These are phyloP conservation scores for Boletus subcaerulescens DNA, from an alignment of 768 basidiomycete genomes.

Conservation along the genomic window DNA sequence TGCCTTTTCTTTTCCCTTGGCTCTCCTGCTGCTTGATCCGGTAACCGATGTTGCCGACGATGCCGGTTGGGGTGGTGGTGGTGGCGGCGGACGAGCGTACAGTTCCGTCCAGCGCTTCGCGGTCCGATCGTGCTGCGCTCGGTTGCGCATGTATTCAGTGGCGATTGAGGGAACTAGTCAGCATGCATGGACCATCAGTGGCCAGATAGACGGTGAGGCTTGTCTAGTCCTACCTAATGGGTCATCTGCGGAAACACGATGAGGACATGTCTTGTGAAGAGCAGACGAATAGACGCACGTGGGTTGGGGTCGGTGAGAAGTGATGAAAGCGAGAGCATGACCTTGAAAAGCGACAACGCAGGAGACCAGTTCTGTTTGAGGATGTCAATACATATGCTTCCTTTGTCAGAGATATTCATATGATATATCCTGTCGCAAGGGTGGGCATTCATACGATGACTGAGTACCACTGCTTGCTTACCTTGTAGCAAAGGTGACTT, in stretches of 20 bases:
- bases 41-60: constrained; percentile 10
- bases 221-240: constrained; percentile 52
- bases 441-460: background rate
- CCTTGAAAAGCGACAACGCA: constrained; percentile 90
- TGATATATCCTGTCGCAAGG: constrained; percentile 68
- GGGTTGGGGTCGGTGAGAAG: constrained; percentile 94
- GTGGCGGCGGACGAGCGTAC: constrained; percentile 57
- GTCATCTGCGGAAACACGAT: constrained; percentile 47
- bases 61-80: constrained; percentile 18
- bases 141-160: constrained; percentile 61
- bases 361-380: constrained; percentile 95
- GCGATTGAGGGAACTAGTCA: constrained; percentile 66
- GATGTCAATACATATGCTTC: constrained; percentile 84
- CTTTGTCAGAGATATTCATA: constrained; percentile 83
- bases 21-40: constrained; percentile 14
- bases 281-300: constrained; percentile 45
- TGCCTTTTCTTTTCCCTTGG: constrained; percentile 38
- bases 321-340: constrained; percentile 89
- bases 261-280: background rate
- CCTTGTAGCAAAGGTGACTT: constrained; percentile 73
- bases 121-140: constrained; percentile 68
- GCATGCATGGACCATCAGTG: background rate
- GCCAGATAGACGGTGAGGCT: background rate
- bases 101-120: constrained; percentile 76
- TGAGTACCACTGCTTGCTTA: constrained; percentile 26